Evolutionary conservation across 2,329 filamentous ascomycete genomes (phyloP), one percentile per base, ranked within the genome.

Genomic region (Calonectria ilicicola): DNA sequence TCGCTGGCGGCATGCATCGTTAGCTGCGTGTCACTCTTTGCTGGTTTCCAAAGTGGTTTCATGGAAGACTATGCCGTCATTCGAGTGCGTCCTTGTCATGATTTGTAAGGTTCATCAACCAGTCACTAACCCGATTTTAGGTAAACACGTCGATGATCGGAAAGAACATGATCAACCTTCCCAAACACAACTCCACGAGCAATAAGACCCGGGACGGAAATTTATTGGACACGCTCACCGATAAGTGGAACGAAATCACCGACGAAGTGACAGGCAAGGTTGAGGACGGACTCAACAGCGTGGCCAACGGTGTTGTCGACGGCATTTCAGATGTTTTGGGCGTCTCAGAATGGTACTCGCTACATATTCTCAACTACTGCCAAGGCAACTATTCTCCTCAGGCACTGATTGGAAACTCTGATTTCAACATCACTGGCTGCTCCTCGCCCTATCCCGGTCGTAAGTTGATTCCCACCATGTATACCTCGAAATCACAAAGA

Each of bases 21-120:
- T 19, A 51, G 63, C 21, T 47, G 42, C 12, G 7, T 65, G 17
- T 65, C 63, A 19, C 44, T 65, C 44, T 51, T 65, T 26, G 63
- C 63, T n/a, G 63, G 63, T n/a, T 65, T 65, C 29, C 63, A 65
- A 14, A 40, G 46, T 15, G 63, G 63, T 26, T 65, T 65, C 63
- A 65, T 65, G 44, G 63, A 65, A 15, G 63, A 65, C 15, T 65
- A 65, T 47, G 63, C 63, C 46, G 46, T 65, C 46, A 35, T 47
- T 26, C 44, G 63, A 23, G 63, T 65, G 51, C 2, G 32, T 49
- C 46, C 38, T 35, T 9, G 17, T 27, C 21, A 51, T 23, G 9
- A 7, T 8, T 23, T 23, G 10, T 7, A 4, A 38, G 29, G 32
- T 9, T 5, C 19, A 29, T n/a, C 12, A 15, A 29, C 29, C 12